These are phyloP conservation scores for Phytophthora litchii DNA, from an alignment of 352 stramenopile genomes.

Conservation along the genomic window DNA sequence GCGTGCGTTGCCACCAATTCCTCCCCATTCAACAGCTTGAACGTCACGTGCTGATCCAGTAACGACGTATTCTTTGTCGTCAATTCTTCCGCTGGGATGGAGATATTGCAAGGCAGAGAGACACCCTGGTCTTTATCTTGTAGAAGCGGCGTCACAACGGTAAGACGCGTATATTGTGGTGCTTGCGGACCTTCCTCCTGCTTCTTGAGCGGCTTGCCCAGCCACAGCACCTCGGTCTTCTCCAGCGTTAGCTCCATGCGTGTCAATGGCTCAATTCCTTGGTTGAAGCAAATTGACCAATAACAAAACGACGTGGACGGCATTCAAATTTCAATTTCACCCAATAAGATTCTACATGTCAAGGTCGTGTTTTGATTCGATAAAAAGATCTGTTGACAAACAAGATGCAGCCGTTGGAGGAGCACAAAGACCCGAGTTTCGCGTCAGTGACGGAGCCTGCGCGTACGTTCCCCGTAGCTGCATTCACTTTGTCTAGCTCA, in stretches of 20 bases:
- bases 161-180: constrained; percentile 12
- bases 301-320: background rate
- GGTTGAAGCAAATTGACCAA: constrained; percentile 29
- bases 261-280: constrained; percentile 11
- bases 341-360: constrained; percentile 6
- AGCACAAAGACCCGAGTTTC: constrained; percentile 47
- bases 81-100: constrained; percentile 32
- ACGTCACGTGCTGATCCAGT: constrained; percentile 45
- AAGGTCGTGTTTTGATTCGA: constrained; percentile 14
- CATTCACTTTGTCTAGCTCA: background rate
- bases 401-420: constrained; percentile 41
- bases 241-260: constrained; percentile 49
- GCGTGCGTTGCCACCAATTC: constrained; percentile 39
- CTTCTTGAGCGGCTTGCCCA: constrained; percentile 23
- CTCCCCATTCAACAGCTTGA: constrained; percentile 39
- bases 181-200: constrained; percentile 1
- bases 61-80: constrained; percentile 40
- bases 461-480: constrained; percentile 26
- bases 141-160: constrained; percentile 21
- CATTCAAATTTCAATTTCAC: constrained; percentile 10
- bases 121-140: constrained; percentile 19
- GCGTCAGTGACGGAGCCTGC: constrained; percentile 34
- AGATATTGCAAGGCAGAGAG: constrained; percentile 45
- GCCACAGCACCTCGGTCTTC: constrained; percentile 37
- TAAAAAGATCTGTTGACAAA: constrained; percentile 25